Base-by-base conservation (phyloP, 148 eudicot genomes). In the Chenopodium formosanum region DNA sequence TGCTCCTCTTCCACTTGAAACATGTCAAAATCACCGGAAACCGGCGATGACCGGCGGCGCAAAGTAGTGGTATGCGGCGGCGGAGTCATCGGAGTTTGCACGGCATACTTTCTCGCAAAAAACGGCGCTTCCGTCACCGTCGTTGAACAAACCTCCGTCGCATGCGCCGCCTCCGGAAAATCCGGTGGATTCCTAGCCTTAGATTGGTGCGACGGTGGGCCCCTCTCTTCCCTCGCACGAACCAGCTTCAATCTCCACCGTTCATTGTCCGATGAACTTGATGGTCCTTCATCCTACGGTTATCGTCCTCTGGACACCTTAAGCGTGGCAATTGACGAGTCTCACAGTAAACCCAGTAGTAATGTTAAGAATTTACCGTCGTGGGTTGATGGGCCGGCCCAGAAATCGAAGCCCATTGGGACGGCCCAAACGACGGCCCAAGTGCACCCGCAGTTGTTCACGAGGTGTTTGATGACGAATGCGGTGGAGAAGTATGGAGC, bases 131-230 rank as follows among this genome's bases (percentile, higher is more conserved):
- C 86, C 65, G 98, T 93, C 17, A 93, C 97, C 23, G 88, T 95
- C 56, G 47, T 95, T n/a, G 98, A 95, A 75, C 85, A 89, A 78
- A 89, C 93, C 20, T 87, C 94, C 20, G 64, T 93, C 78, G 98
- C 98, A 32, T 89, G 92, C 82, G 98, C 93, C 67, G 98, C 98
- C 76, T 93, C 98, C 9, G 98, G 98, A 2, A 93, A 95, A 74
- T 92, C 98, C 67, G 97, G 97, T 71, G 97, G 96, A 0, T 95
- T 95, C 76, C 90, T 95, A 52, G 96, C 97, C 17, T 86, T 89
- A 40, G 95, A 94, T 74, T 90, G 93, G 98, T 95, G 93, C 81
- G 98, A 93, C 77, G 87, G 84, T 25, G 91, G 92, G 1, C 91
- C 97, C 46, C 53, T 91, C 79, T 79, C 92, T 1, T 80, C 86